Evolutionary conservation across 129 eudicot species (phyloP), one percentile per base, ranked within the genome.

Genomic region (Oenanthe sinensis): DNA sequence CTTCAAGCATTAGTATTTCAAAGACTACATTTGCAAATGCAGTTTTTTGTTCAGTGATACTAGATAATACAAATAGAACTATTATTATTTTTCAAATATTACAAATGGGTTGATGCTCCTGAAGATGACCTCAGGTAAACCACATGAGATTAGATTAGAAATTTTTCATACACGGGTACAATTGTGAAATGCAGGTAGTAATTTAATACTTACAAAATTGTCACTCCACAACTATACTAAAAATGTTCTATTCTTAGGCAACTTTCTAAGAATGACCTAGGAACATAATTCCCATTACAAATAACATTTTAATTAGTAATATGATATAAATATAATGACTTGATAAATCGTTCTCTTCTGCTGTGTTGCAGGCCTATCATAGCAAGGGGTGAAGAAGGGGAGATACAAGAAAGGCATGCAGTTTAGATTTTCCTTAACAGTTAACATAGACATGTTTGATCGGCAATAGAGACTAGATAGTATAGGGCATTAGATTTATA

Each of bases 321-420:
- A 37, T 37, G 40, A 37, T 37, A 37, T 37, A 37, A 37, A 37
- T 37, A 39, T 39, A 39, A 5, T 2, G 42, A 2, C 42, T 60
- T 13, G 33, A n/a, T 24, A n/a, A 60, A n/a, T 30, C n/a, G n/a
- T 30, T 9, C n/a, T 60, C 65, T 6, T 12, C 36, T 85, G 84
- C 37, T 67, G 78, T 63, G 1, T 82, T 85, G 83, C 81, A 92
- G 98, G 86, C 80, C 37, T 90, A 92, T 86, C 90, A 85, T 78
- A 89, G 85, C 43, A 87, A 82, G 48, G 93, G 48, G n/a, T 76
- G 74, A 82, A 82, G 84, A 82, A 80, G 79, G 92, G 81, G 78
- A 85, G 89, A 82, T 83, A 84, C 86, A 81, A 78, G 62, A 72
- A 77, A 48, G 85, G 81, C 52, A 78, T 82, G 81, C 88, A 82